Evolutionary conservation across 73 alveolate genomes (phyloP).

Genomic region (Stentor roeselii): DNA sequence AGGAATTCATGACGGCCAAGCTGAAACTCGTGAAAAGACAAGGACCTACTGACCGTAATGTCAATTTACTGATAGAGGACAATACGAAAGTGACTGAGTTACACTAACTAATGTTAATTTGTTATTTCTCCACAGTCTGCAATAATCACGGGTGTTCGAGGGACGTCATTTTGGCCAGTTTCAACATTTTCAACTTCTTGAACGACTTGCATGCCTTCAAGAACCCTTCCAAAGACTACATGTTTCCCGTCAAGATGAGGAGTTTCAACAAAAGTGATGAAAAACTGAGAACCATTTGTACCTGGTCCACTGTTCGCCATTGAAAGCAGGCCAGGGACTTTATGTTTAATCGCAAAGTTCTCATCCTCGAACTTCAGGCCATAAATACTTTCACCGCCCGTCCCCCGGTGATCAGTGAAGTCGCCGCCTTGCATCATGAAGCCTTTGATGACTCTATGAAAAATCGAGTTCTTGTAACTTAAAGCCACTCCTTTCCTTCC

Average conservation of each 20-base stretch:
- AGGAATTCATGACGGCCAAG: background rate
- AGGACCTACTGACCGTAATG: background rate
- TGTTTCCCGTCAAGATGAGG: conserved; percentile 94
- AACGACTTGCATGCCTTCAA: conserved; percentile 68
- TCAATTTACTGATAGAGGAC: background rate
- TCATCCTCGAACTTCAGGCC: conserved; percentile 91
- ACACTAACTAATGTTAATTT: background rate
- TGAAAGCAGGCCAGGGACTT: conserved; percentile 84
- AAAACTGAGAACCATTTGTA: conserved; percentile 92
- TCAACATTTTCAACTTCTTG: conserved; percentile 65
- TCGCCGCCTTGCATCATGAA: conserved; percentile 95
- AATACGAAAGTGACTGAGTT: no score
- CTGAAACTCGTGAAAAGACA: background rate
- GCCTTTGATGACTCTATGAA: conserved; percentile 84
- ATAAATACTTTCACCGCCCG: conserved; percentile 88
- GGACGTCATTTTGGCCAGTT: conserved; percentile 85
- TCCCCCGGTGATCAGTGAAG: conserved; percentile 75
- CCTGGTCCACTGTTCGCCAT: conserved; percentile 93
- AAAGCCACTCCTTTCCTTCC: conserved; percentile 33
- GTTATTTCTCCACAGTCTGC: conserved; percentile 84
- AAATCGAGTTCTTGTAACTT: conserved; percentile 68
- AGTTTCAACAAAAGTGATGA: conserved; percentile 75
- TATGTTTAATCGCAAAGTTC: conserved; percentile 70
- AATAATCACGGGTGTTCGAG: conserved; percentile 64
- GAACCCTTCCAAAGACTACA: conserved; percentile 93